A percentile compares a stretch with the other conserved stretches of the same genome.
These are phyloP conservation scores for Linnemannia hyalina DNA, from an alignment of 192 early-diverging fungal genomes.

Conservation along the genomic window DNA sequence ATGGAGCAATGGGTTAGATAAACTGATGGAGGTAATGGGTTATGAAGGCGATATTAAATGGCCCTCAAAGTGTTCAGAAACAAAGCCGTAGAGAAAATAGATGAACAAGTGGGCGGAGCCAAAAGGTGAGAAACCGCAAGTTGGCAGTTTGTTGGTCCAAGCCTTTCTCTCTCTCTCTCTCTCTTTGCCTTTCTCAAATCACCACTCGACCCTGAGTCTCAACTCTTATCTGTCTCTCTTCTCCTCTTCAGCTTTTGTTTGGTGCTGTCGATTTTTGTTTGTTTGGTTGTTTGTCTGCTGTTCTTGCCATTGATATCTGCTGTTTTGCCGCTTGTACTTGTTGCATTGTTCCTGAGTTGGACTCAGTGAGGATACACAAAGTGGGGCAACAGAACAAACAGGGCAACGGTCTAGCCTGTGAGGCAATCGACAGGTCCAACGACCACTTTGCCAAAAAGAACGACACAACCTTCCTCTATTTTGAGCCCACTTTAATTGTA, in stretches of 20 bases:
- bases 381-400: not conserved
- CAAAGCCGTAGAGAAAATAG: no score
- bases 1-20: not conserved
- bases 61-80: no score
- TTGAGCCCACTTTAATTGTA: conserved; percentile 2
- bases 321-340: not conserved
- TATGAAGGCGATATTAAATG: no score
- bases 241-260: no score
- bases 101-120: no score
- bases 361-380: not conserved
- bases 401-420: not conserved
- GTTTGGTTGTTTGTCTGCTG: not conserved
- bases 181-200: no score
- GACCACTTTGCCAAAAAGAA: not conserved
- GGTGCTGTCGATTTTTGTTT: not conserved
- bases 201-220: no score
- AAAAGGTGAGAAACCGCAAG: no score
- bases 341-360: not conserved
- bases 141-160: no score
- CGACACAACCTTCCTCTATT: not conserved
- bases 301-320: not conserved
- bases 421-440: not conserved
- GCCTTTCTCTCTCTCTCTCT: no score
- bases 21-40: not conserved
- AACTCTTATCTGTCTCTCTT: no score